Evolutionary conservation across 1,284 basidiomycete genomes (phyloP), one percentile per base, ranked within the genome.

Genomic region (Trichosporon faecale): DNA sequence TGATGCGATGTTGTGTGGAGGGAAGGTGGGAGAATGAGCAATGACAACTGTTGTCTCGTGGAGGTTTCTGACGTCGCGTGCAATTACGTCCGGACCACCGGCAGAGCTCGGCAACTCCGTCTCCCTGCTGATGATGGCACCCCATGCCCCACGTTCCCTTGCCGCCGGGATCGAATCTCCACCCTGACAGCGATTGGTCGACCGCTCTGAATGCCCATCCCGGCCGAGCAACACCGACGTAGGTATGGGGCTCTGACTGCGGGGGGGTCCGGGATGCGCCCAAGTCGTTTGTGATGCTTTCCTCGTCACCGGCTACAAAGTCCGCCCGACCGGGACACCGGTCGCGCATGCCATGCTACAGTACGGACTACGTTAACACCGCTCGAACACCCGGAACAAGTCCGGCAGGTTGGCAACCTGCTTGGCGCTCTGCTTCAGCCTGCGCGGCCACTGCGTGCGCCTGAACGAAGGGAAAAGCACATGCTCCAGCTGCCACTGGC

Each of bases 401-500:
- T 94, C 92, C 2, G 93, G 93, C 66, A 96, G 82, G 80, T 89
- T 91, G 5, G 95, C 94, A 21, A 95, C 88, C 82, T 95, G 91
- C 29, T 31, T 31, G 57, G 23, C 27, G 7, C 92, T 88, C 18
- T 55, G 65, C 23, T 64, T 63, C 49, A 73, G 31, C 3, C 35
- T 61, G 35, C 70, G 68, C 9, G 72, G 72, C 72, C 72, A 73
- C 16, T 11, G 33, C 18, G 95, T 84, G 57, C 89, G 87, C 71
- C 91, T 87, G 84, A 93, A 88, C 0, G 90, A 88, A 0, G 93
- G 93, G 79, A 95, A 95, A 29, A 97, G 81, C 31, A 94, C 86
- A 78, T 97, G 92, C 79, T 96, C 89, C 57, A 95, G 88, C 81
- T 94, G 92, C 91, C 92, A 95, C 67, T 86, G 84, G 73, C 89